Conservation (phyloP, 2,329 filamentous ascomycete genomes). For the Claviceps lovelessii region DNA sequence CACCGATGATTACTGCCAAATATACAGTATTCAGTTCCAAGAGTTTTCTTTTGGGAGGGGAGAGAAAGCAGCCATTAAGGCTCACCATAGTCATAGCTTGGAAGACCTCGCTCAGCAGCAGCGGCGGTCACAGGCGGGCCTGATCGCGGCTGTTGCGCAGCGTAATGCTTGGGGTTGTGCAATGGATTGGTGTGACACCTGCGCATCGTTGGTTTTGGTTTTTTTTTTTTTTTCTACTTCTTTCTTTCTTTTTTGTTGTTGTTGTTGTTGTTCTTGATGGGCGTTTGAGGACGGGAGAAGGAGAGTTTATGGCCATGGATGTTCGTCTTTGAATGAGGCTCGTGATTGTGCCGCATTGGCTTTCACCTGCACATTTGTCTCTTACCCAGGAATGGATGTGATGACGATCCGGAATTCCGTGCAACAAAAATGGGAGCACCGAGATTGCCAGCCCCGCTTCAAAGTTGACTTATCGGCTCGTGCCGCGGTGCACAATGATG, state of each 20-base stretch:
- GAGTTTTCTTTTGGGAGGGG: not conserved
- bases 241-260: too few species aligned
- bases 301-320: too few species aligned
- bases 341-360: not conserved
- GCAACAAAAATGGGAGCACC: too few species aligned
- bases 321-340: too few species aligned
- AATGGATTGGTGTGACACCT: slow-evolving; percentile 4
- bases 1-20: slow-evolving; percentile 13
- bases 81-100: slow-evolving; percentile 5
- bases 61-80: not conserved
- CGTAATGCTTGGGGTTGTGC: slow-evolving; percentile 4
- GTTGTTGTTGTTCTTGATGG: too few species aligned
- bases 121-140: slow-evolving; percentile 4
- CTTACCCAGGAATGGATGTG: too few species aligned
- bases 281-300: too few species aligned
- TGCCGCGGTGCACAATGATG: not conserved
- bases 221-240: not conserved
- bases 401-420: too few species aligned
- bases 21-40: not conserved
- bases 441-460: not conserved
- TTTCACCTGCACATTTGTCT: not conserved
- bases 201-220: not conserved
- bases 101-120: slow-evolving; percentile 1
- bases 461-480: not conserved
- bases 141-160: not conserved